A percentile compares a stretch with the other conserved stretches of the same genome.
These are phyloP conservation scores for Crepidotus variabilis DNA, from an alignment of 768 basidiomycete species.

Conservation along the genomic window DNA sequence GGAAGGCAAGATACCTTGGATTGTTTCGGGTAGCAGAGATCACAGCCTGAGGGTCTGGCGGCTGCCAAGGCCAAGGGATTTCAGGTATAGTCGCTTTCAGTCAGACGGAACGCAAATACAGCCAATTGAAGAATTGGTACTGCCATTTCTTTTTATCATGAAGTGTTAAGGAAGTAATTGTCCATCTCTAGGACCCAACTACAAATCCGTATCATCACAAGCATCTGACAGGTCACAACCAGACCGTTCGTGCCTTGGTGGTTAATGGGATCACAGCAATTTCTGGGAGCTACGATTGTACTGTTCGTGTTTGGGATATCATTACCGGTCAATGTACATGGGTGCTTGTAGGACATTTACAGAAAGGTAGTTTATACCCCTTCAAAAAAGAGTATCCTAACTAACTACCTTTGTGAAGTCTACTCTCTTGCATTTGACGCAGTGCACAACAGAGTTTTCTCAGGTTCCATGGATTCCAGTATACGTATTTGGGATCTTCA, in stretches of 20 bases:
- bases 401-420: constrained; percentile 40
- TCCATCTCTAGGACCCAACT: constrained; percentile 8
- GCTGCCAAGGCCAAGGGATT: background rate
- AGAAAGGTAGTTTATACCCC: constrained; percentile 58
- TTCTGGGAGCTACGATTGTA: constrained; percentile 88
- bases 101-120: too few relatives aligned
- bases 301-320: constrained; percentile 87
- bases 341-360: constrained; percentile 70
- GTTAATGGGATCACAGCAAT: constrained; percentile 79
- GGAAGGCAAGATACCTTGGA: background rate
- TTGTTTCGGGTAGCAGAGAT: background rate
- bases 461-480: constrained; percentile 91
- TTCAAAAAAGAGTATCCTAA: background rate
- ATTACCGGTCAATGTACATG: constrained; percentile 70
- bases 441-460: constrained; percentile 72
- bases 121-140: too few relatives aligned
- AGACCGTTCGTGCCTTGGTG: constrained; percentile 80
- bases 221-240: constrained; percentile 73
- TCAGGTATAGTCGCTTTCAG: too few relatives aligned
- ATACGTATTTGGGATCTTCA: constrained; percentile 85
- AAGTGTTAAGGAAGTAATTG: background rate
- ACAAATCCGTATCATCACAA: constrained; percentile 80
- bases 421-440: constrained; percentile 84
- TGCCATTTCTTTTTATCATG: too few relatives aligned
- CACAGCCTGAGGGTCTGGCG: background rate